Base-by-base conservation (phyloP, 441 rosid genomes). In the Erodium trifolium region DNA sequence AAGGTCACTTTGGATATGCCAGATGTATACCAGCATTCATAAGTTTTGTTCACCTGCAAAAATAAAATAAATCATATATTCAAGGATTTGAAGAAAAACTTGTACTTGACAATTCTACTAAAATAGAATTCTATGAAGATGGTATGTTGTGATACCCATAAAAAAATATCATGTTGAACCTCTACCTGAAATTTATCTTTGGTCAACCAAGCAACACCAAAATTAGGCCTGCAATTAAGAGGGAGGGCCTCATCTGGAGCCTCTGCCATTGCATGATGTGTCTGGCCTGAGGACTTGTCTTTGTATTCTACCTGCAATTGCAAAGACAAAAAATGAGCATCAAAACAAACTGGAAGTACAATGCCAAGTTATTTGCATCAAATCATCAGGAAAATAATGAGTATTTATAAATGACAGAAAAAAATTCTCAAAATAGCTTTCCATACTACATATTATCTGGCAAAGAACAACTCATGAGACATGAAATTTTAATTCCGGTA, bases 161-260 rank as follows among this genome's bases (percentile, higher is more conserved):
- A 39, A 72, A 66, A 67, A 39, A 70, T 73, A 45, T 45, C 2
- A 47, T 47, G 59, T n/a, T 55, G 67, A 74, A 34, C 65, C 37
- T 65, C 45, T 75, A 81, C 98, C 97, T 93, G 82, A 72, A 93
- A 90, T 74, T 79, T 84, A 82, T 88, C 86, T 79, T 87, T 90
- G 67, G 91, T 82, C 75, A 83, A 72, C 86, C 87, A 85, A 17
- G 86, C 92, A 75, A 77, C 80, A 47, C 87, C 88, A 72, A 93
- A 93, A 83, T 81, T 80, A 75, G 98, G 96, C 75, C 97, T 77
- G 74, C 98, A 93, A 77, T 83, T 75, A 64, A 79, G 80, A 70
- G 98, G 98, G 80, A 93, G 98, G 11, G 92, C 96, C 79, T 88
- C 96, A 63, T 80, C 76, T 16, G 98, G 98, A 76, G 97, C 91